Evolutionary conservation across 2,329 filamentous ascomycete species (phyloP), one percentile per base, ranked within the genome.

Genomic region (Seiridium cupressi): DNA sequence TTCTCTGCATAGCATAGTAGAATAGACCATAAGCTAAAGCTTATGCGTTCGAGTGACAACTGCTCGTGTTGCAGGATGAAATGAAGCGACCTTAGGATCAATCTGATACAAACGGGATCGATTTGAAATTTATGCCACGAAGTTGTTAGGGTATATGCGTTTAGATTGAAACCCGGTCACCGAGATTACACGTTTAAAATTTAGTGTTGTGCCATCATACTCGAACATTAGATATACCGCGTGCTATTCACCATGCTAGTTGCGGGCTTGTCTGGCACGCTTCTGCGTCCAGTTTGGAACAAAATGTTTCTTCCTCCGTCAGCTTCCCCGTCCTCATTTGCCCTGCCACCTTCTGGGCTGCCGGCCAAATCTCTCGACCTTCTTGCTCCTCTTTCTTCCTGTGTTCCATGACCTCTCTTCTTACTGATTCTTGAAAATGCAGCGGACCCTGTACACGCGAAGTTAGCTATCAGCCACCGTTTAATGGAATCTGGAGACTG

Each of bases 361-460:
- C 65, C 2, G 73, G 73, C 73, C 73, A 74, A 36, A 74, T 73
- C 47, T 72, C 64, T 5, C 58, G 57, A 26, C 58, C 64, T 3
- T 61, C 42, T 40, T 61, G 59, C 42, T 70, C 67, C 55, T 70
- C 65, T 3, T 63, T 55, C 7, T 64, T 58, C 8, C 70, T 62
- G 57, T 74, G 72, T 8, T 60, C 62, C 55, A 66, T 71, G 34
- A 74, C 67, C 4, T 66, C 61, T 4, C 65, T 60, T 3, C 69
- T 63, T 8, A 69, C 67, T 2, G 64, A 60, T 11, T 66, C 65
- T 56, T 74, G 72, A 51, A 74, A 60, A 26, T 60, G 47, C 10
- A 60, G 46, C 3, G 58, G 58, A 2, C 58, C 58, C 46, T 60
- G 31, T 9, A 42, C 7, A 35, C 5, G 42, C 7, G 4, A 31